Evolutionary conservation across 192 early-diverging fungal genomes (phyloP).

Genomic region (Fimicolochytrium jonesii): DNA sequence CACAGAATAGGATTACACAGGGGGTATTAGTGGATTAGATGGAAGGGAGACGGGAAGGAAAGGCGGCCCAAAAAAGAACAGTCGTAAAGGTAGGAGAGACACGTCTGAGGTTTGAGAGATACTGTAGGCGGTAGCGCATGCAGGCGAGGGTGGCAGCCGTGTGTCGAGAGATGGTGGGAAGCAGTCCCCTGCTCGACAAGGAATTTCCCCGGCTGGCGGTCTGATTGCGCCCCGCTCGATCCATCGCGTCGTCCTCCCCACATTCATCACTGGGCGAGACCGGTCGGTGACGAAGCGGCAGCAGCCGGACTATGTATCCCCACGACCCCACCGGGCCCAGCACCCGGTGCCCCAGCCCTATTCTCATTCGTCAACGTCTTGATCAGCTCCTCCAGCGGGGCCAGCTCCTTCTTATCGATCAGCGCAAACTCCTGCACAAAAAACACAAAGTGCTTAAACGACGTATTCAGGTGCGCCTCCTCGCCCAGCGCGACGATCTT

Average conservation of each 20-base stretch:
- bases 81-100: too few relatives aligned
- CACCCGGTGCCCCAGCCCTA: neutral
- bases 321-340: neutral
- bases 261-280: neutral
- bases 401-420: constrained; percentile 60
- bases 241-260: neutral
- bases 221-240: neutral
- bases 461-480: constrained; percentile 88
- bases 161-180: too few relatives aligned
- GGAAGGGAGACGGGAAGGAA: too few relatives aligned
- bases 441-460: constrained; percentile 89
- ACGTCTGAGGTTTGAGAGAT: too few relatives aligned
- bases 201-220: neutral
- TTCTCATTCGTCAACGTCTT: constrained; percentile 28
- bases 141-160: too few relatives aligned
- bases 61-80: too few relatives aligned
- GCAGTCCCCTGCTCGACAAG: too few relatives aligned
- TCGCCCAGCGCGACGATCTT: constrained; percentile 71
- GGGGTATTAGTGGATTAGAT: too few relatives aligned
- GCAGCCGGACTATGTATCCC: too few relatives aligned
- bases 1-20: too few relatives aligned
- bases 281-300: too few relatives aligned
- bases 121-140: too few relatives aligned
- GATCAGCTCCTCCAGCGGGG: constrained; percentile 50
- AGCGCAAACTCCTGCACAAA: constrained; percentile 86